Evolutionary conservation across 306 rosid genomes (phyloP), one percentile per base, ranked within the genome.

Genomic region (Trifolium dubium): DNA sequence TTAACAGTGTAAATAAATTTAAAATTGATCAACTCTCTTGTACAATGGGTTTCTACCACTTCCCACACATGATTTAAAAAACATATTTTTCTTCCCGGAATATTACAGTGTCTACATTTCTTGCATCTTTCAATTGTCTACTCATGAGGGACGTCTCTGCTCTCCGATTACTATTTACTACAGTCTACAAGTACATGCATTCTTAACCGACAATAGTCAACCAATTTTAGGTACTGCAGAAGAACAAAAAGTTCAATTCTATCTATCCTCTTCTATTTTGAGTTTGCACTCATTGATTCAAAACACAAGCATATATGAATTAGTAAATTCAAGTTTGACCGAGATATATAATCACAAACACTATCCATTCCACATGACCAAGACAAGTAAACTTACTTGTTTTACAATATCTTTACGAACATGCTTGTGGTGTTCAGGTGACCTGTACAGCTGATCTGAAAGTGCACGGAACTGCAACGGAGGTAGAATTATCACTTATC

Each of bases 351-450:
- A 34, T 54, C 66, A 31, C 6, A 31, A 18, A 28, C 51, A 79
- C 47, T 31, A 73, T 31, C 54, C 70, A 44, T 70, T 66, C 71
- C 12, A 67, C 31, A 49, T 74, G 73, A 58, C 47, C 41, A 46
- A 54, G 13, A 60, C 28, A 51, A 50, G 73, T 40, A 56, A 69
- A 23, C 31, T 47, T 83, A 85, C 97, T 91, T 91, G 92, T 76
- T 85, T 88, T 46, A 85, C 93, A 76, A 93, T 77, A 60, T 91
- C 93, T 82, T 86, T 89, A 47, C 97, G 89, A 35, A 90, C 81
- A 84, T 85, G 86, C 78, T 91, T 91, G 86, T 93, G 97, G 84
- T 89, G 83, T 71, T 93, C 92, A 17, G 92, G 90, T 59, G 97
- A 91, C 76, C 80, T 85, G 68, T 77, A 91, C 64, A 93, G 64